Conservation (phyloP, 2,329 filamentous ascomycete genomes). For the Aspergillus sergii region DNA sequence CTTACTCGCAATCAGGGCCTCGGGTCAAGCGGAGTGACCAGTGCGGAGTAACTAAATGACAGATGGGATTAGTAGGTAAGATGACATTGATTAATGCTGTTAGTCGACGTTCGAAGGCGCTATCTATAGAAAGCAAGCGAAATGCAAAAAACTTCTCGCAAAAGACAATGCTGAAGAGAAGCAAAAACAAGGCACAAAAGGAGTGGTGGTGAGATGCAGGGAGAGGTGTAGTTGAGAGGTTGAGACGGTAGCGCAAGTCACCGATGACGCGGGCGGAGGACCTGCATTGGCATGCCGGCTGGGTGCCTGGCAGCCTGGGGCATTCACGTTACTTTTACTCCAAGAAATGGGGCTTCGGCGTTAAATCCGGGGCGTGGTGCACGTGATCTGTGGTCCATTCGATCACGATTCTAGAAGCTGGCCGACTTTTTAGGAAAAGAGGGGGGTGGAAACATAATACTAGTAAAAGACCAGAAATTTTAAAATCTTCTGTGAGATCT, state of each 20-base stretch:
- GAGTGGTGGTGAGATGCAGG: conserved; percentile 9
- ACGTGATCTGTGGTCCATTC: neutral
- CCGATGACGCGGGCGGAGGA: conserved; percentile 39
- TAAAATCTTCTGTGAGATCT: neutral
- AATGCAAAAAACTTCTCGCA: neutral
- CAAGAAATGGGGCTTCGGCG: too few relatives aligned
- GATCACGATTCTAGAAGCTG: neutral
- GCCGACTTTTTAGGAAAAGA: too few relatives aligned
- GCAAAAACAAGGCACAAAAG: conserved; percentile 1
- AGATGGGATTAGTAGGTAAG: neutral
- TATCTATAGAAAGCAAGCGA: neutral
- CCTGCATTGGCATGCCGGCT: conserved; percentile 3
- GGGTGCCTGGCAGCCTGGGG: conserved; percentile 25
- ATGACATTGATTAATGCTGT: conserved; percentile 1
- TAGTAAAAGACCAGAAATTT: neutral
- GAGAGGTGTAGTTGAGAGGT: conserved; percentile 22
- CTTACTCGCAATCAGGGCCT: conserved; percentile 2
- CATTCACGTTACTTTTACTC: conserved; percentile 7
- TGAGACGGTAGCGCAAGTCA: conserved; percentile 16
- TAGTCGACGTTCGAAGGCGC: conserved; percentile 5
- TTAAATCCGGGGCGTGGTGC: neutral
- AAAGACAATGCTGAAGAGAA: neutral
- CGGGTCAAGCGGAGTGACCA: conserved; percentile 2
- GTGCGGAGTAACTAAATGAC: conserved; percentile 7
- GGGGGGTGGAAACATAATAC: too few relatives aligned